Conservation (phyloP, 23 red algal species). For the Chondrus crispus region DNA sequence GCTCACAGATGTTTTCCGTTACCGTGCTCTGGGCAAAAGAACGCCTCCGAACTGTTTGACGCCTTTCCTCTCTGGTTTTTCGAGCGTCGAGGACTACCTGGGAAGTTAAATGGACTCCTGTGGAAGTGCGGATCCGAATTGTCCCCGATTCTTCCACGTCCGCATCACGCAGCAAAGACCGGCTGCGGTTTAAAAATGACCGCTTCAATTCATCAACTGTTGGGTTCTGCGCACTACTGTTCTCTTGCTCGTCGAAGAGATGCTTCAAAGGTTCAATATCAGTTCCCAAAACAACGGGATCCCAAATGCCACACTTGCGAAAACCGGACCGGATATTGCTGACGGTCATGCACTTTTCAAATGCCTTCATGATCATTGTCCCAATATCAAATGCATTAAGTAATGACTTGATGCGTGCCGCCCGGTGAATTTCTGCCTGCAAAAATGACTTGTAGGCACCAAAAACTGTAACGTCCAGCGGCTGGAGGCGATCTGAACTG, state of each 20-base stretch:
- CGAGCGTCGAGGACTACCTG: neutral
- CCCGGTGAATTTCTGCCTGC: neutral
- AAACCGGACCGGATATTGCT: neutral
- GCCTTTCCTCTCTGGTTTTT: neutral
- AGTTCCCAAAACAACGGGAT: neutral
- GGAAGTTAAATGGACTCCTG: neutral
- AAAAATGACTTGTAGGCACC: neutral
- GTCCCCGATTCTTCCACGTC: neutral
- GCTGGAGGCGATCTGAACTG: neutral
- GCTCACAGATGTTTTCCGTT: no score
- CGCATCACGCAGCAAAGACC: neutral
- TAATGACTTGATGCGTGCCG: neutral
- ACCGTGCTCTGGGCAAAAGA: no score
- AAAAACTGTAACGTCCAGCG: constrained; percentile 20
- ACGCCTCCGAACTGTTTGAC: no score
- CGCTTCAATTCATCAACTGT: neutral
- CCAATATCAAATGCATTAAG: neutral
- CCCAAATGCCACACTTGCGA: neutral
- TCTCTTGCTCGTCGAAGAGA: no score
- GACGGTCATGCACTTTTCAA: neutral
- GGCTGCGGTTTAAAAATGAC: neutral
- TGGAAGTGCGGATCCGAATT: neutral
- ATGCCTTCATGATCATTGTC: neutral
- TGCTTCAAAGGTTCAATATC: neutral
- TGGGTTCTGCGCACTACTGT: no score